Base-by-base conservation (phyloP, 257 asterid genomes). In the Plantago ovata region DNA sequence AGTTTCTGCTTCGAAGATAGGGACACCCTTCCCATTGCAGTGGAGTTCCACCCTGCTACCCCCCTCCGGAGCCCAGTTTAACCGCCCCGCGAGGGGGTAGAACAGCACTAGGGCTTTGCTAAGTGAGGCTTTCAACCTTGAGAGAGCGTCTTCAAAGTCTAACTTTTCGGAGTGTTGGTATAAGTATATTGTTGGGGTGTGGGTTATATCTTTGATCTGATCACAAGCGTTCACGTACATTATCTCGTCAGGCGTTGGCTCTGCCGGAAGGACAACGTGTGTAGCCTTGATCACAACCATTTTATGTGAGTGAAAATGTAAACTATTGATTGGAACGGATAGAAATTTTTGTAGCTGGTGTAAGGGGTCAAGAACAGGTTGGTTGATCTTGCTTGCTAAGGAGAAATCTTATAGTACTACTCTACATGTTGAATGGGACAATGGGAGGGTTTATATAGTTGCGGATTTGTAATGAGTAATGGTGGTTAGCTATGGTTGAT, bases 31-130 rank as follows among this genome's bases (percentile, higher is more conserved):
- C 7, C 73, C 71, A 4, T 77, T 84, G 69, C 89, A 84, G 39
- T 69, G 80, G 33, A 84, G 82, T 71, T 75, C 86, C 16, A 79
- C 83, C 46, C 94, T 73, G 59, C 87, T 77, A n/a, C 77, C 82
- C 3, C 70, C 82, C 6, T 67, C 69, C 58, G 63, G 66, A 14
- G 75, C 54, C 80, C 83, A 75, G 38, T 38, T 60, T 13, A 84
- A 64, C 4, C 89, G 72, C 2, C 94, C 89, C 0, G 89, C 85
- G 3, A 84, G 52, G 0, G 89, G 94, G 51, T 84, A 81, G 41
- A 81, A 84, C 11, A 56, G 65, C 1, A 67, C 62, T 6, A 84
- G 70, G 11, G 73, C 83, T 46, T 69, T 79, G 66, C 83, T 67
- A 33, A 84, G 79, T 0, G 89, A 73, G 3, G 58, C 66, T 12